Evolutionary conservation across 352 stramenopile genomes (phyloP), one percentile per base, ranked within the genome.

Genomic region (Blastocystis sp.): DNA sequence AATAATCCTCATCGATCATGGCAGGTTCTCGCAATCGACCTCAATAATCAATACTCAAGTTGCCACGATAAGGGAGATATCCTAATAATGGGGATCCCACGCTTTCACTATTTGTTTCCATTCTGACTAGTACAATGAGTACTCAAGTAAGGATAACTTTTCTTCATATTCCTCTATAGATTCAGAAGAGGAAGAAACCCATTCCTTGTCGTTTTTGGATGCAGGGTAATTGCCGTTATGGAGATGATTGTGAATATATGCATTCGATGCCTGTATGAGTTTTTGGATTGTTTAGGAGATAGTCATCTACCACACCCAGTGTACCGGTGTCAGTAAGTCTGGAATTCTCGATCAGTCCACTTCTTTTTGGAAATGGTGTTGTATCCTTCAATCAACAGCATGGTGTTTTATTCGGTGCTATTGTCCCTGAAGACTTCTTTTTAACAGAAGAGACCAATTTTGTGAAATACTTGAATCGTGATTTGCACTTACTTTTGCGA

Each of bases 131-230:
- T 48, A 48, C 40, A 60, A 81, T 81, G 70, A 81, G 42, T 13
- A 17, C 44, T n/a, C 27, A 35, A 19, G 70, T 81, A 81, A 11
- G 24, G 22, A 48, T n/a, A 1, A 35, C n/a, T 81, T 37, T 66
- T 51, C 13, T 19, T 24, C 0, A 3, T 24, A 53, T 48, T 54
- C 35, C 24, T 42, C 9, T 9, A 54, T 68, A 84, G 73, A 68
- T 33, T 40, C 44, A 15, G 19, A 84, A 68, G 24, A 64, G 51
- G 35, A 84, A 84, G 73, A 84, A 84, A 5, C 73, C 73, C 7
- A 68, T 84, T 84, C 73, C 73, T 27, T 84, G 73, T 44, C 73
- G 73, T 19, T 84, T 84, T 64, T 84, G 73, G 73, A 51, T 84
- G 19, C 73, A 84, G 53, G 73, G 73, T 19, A 84, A 68, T 19